These are phyloP conservation scores for Chlorophyllum brunneum DNA, from an alignment of 768 basidiomycete species.

Conservation along the genomic window DNA sequence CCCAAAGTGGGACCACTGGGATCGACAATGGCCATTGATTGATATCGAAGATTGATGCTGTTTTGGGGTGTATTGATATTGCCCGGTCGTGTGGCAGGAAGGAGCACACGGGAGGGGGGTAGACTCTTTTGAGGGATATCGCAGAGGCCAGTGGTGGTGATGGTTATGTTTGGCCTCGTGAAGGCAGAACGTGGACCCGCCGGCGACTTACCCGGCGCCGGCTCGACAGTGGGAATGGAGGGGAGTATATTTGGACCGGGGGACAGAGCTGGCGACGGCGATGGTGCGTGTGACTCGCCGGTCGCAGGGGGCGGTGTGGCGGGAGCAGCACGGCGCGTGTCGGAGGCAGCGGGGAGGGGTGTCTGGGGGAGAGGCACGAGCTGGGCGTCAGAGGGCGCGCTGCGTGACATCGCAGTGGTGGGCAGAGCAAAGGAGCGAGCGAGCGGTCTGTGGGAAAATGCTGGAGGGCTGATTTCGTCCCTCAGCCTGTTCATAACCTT, in stretches of 20 bases:
- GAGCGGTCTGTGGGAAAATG: not conserved
- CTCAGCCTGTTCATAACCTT: not conserved
- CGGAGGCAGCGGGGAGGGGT: not conserved
- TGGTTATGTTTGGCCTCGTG: conserved; percentile 3
- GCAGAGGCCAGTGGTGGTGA: not conserved
- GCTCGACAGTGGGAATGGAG: conserved; percentile 1
- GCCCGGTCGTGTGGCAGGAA: not conserved
- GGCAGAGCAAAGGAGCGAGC: not conserved
- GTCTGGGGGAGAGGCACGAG: too few species aligned
- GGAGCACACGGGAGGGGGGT: not conserved
- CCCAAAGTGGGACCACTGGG: not conserved
- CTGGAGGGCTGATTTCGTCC: not conserved
- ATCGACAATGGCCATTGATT: conserved; percentile 12
- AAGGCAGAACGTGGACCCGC: not conserved
- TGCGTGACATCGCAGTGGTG: too few species aligned
- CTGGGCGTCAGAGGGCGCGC: too few species aligned
- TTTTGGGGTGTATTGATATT: not conserved
- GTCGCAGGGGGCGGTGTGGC: not conserved
- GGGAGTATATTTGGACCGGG: conserved; percentile 7
- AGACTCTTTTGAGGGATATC: not conserved
- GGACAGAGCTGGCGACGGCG: not conserved
- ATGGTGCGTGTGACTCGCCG: not conserved
- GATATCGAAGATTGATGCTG: conserved; percentile 11
- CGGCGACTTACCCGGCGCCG: conserved; percentile 12
- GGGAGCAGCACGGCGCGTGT: not conserved